Conservation (phyloP, 177 flowering plant species). For the Vitis hybrid region DNA sequence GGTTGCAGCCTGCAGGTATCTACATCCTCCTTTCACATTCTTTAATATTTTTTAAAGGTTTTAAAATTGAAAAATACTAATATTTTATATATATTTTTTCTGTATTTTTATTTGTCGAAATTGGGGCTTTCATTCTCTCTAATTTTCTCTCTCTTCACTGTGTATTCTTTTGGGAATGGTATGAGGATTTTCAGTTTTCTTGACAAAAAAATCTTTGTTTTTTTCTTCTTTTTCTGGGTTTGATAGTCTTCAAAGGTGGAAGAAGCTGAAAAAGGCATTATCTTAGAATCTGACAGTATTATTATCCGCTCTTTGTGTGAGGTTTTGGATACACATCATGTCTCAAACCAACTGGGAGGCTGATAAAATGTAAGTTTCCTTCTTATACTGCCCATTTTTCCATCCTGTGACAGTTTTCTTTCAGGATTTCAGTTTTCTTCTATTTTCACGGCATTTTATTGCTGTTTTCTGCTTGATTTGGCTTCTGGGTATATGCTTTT, state of each 20-base stretch:
- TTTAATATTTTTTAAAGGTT: not conserved
- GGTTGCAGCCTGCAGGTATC: slow-evolving; percentile 17
- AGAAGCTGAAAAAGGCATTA: slow-evolving; percentile 1
- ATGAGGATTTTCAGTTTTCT: not conserved
- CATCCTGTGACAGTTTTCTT: not conserved
- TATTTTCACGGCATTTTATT: not conserved
- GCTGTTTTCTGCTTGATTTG: slow-evolving; percentile 21
- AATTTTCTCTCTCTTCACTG: not conserved
- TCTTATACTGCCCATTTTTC: not conserved
- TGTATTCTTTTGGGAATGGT: not conserved
- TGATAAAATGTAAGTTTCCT: slow-evolving; percentile 57
- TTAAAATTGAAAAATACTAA: not conserved
- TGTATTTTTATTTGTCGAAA: slow-evolving; percentile 13
- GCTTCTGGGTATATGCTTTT: slow-evolving; percentile 15
- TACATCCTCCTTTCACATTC: slow-evolving; percentile 7
- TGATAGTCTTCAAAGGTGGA: slow-evolving; percentile 4
- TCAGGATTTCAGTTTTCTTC: slow-evolving; percentile 4
- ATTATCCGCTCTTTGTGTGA: slow-evolving; percentile 5
- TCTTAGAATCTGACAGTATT: slow-evolving; percentile 11
- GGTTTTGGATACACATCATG: slow-evolving; percentile 31
- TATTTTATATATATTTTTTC: not conserved
- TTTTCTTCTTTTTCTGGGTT: slow-evolving; percentile 4
- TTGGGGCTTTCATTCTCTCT: slow-evolving; percentile 8
- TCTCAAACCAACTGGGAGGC: slow-evolving; percentile 82
- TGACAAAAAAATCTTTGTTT: not conserved